Base-by-base conservation (phyloP, 768 basidiomycete genomes). In the Naganishia friedmannii region DNA sequence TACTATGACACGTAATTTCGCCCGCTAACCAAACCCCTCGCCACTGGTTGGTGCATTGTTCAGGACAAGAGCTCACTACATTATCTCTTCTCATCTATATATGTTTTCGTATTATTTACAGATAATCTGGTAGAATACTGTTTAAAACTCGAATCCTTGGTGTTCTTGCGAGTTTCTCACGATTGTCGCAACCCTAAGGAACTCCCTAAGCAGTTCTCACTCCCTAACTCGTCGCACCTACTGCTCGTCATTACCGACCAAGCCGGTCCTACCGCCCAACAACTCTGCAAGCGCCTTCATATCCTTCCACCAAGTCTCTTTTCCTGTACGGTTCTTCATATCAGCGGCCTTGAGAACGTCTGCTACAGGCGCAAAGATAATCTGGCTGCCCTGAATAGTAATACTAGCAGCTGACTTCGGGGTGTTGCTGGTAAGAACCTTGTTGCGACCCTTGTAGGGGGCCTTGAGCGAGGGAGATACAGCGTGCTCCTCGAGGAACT, bases 291-390 rank as follows among this genome's bases (percentile, higher is more conserved):
- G 81, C 23, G 85, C 84, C 78, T 87, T 89, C 66, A 88, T 82
- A 15, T 82, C 84, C 21, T 80, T 82, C 94, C 94, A 97, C 91
- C 92, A 93, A 65, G 84, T 82, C 31, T 83, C 81, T 78, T 87
- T 90, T 0, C 92, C 93, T 70, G 93, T 82, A 70, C 95, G 85
- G 79, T 93, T 88, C 83, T 86, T 87, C 89, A 95, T 91, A 82
- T 99, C 94, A 28, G 95, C 91, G 57, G 92, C 88, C 70, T 84
- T 83, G 67, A 90, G 83, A 86, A 98, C 91, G 75, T 91, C 91
- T 71, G 85, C 84, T 71, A 94, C 90, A 0, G 90, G 87, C 1
- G 93, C 90, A 87, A 92, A 92, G 73, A 87, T 84, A 73, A 98
- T 84, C 42, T 86, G 83, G 60, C 89, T 88, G 26, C 90, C 86